Evolutionary conservation across 163 green algal species (phyloP), one percentile per base, ranked within the genome.

Genomic region (Prototheca wickerhamii): DNA sequence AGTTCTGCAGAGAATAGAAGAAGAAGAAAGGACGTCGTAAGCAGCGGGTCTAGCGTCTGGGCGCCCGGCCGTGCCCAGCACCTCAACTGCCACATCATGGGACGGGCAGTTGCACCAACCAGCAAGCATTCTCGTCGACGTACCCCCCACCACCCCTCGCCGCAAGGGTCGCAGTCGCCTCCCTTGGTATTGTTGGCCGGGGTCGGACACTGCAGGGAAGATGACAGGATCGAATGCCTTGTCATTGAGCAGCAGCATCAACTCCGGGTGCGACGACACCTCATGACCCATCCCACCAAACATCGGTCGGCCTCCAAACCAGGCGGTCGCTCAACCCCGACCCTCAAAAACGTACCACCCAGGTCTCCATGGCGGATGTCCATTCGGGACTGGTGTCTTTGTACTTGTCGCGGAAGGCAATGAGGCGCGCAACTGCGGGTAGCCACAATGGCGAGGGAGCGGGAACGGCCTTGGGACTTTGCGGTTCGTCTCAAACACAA

Each of bases 131-230:
- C 46, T 54, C 18, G n/a, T 54, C 49, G 35, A 44, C 55, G 15
- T 21, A 61, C 55, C 61, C 49, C 59, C 61, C 61, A 67, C 61
- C 61, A 67, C 31, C 29, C 29, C 21, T 37, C 23, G 31, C 61
- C 61, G 32, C 61, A 67, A n/a, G 61, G 61, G 23, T 67, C 61
- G 50, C 61, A 67, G 7, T 60, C 33, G 44, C 50, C 42, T 2
- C 29, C 12, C 29, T 28, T 31, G 43, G 26, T 57, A 25, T 66
- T 66, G 44, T 33, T 51, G 0, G 60, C 43, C 2, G 44, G 44
- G 7, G 60, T 66, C 8, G 60, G 60, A 25, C 43, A 59, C 58
- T 64, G 58, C 58, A 23, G 25, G 5, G 54, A 29, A 28, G 31
- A 29, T 4, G 30, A 29, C n/a, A n/a, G n/a, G n/a, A n/a, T n/a